Evolutionary conservation across 2,329 filamentous ascomycete genomes (phyloP), one percentile per base, ranked within the genome.

Genomic region (Cladophialophora exuberans): DNA sequence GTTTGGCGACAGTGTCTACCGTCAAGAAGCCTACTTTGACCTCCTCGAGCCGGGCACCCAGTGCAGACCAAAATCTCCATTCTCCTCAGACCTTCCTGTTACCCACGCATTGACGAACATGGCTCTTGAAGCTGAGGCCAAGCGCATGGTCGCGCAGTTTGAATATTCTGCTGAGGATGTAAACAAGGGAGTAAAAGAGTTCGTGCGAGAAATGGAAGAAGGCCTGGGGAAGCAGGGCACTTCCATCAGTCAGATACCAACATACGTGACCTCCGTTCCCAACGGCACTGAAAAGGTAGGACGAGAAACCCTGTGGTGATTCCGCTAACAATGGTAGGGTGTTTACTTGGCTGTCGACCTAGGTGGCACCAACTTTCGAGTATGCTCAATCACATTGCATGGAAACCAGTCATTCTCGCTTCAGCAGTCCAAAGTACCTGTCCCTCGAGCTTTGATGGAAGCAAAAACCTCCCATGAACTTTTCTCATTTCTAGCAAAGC

Each of bases 351-450:
- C 94, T 33, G 92, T 99, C 62, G 94, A 99, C 69, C 83, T 99
- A n/a, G 94, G 94, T 60, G 94, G 94, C 66, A 99, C 94, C 62
- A 99, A 99, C 77, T 96, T 97, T 75, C 88, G 94, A 65, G 94
- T 99, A 67, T 99, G 94, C 78, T 97, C 93, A 38, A 88, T 99
- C 67, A 83, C 89, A 65, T 81, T 99, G 58, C 92, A 96, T 70
- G 94, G 94, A 68, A 90, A 97, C 76, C 92, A 88, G 66, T 97
- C 91, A 54, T 97, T 97, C 79, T 90, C 89, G 73, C 83, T 97
- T 65, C 95, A 88, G 49, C 95, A 90, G 77, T 90, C 85, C 74
- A 97, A 97, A 76, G 88, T 95, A 54, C 83, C 91, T 59, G 95
- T 99, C 54, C 94, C 94, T 6, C 87, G 85, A 63, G 83, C 93